Conservation (phyloP, 108 stramenopile genomes). For the Nitzschia palea region DNA sequence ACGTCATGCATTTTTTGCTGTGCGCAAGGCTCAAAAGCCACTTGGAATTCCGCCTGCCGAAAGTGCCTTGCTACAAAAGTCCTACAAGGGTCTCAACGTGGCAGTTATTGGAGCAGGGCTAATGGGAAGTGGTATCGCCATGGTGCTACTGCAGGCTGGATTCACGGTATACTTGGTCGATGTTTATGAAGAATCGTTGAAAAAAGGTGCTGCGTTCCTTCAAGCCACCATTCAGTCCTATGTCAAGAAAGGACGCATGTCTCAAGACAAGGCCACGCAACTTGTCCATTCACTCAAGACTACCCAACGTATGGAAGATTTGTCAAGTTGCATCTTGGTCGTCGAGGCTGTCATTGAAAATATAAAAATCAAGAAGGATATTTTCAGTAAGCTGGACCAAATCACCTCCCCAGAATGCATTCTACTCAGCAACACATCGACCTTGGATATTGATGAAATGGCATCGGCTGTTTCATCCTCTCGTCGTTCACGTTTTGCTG, state of each 20-base stretch:
- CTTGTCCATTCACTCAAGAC: slow-evolving; percentile 32
- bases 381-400: slow-evolving; percentile 84
- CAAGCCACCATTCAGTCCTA: slow-evolving; percentile 53
- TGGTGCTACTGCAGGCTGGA: slow-evolving; percentile 89
- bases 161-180: slow-evolving; percentile 88
- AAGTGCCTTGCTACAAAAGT: slow-evolving; percentile 27
- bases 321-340: slow-evolving; percentile 67
- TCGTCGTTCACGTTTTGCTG: slow-evolving; percentile 77
- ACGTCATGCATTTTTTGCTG: slow-evolving; percentile 95
- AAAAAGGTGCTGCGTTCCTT: slow-evolving; percentile 65
- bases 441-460: slow-evolving; percentile 93
- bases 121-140: slow-evolving; percentile 97
- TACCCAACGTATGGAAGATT: slow-evolving; percentile 41
- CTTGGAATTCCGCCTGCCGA: slow-evolving; percentile 19
- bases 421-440: slow-evolving; percentile 81
- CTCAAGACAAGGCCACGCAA: slow-evolving; percentile 33
- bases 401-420: slow-evolving; percentile 54
- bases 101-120: slow-evolving; percentile 95
- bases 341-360: slow-evolving; percentile 98
- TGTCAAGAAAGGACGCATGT: slow-evolving; percentile 51
- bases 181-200: slow-evolving; percentile 63
- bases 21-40: slow-evolving; percentile 74
- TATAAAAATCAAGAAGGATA: slow-evolving; percentile 87
- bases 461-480: slow-evolving; percentile 56
- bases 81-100: slow-evolving; percentile 17